Conservation (phyloP, 2,329 filamentous ascomycete species). For the Penicillium corylophilum region DNA sequence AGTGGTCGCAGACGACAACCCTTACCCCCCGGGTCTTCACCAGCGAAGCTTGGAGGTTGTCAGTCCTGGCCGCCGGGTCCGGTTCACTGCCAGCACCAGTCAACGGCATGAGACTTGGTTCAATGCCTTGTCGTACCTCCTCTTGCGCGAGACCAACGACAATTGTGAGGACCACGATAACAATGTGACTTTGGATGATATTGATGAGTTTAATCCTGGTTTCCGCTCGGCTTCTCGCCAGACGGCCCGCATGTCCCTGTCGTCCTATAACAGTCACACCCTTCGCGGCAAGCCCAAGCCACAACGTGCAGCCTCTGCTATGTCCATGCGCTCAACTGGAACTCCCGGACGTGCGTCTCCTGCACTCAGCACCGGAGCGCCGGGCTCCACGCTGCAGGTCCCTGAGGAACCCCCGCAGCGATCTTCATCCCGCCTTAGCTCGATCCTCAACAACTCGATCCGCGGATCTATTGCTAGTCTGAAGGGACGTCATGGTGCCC, state of each 20-base stretch:
- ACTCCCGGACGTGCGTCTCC: slow-evolving; percentile 40
- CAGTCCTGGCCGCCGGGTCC: slow-evolving; percentile 82
- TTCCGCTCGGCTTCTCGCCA: slow-evolving; percentile 56
- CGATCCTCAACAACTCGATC: slow-evolving; percentile 49
- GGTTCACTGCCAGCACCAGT: slow-evolving; percentile 91
- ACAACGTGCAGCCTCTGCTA: slow-evolving; percentile 36
- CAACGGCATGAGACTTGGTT: slow-evolving; percentile 98
- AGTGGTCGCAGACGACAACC: slow-evolving; percentile 91
- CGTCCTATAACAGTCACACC: slow-evolving; percentile 75
- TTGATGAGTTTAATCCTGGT: slow-evolving; percentile 79
- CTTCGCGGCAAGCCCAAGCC: slow-evolving; percentile 65
- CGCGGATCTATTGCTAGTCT: slow-evolving; percentile 52
- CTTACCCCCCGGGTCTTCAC: slow-evolving; percentile 89
- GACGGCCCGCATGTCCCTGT: slow-evolving; percentile 62
- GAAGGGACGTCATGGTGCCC: slow-evolving; percentile 40
- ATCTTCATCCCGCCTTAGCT: slow-evolving; percentile 49
- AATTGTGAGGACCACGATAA: slow-evolving; percentile 57
- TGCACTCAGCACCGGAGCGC: slow-evolving; percentile 33
- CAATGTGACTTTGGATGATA: slow-evolving; percentile 60
- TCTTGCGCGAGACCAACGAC: slow-evolving; percentile 68
- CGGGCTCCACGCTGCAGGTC: slow-evolving; percentile 34
- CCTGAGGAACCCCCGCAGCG: slow-evolving; percentile 40
- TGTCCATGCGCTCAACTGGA: slow-evolving; percentile 38
- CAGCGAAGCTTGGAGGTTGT: slow-evolving; percentile 89
- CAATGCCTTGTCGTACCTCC: slow-evolving; percentile 90